Evolutionary conservation across 768 basidiomycete species (phyloP), one percentile per base, ranked within the genome.

Genomic region (Mycena polygramma): DNA sequence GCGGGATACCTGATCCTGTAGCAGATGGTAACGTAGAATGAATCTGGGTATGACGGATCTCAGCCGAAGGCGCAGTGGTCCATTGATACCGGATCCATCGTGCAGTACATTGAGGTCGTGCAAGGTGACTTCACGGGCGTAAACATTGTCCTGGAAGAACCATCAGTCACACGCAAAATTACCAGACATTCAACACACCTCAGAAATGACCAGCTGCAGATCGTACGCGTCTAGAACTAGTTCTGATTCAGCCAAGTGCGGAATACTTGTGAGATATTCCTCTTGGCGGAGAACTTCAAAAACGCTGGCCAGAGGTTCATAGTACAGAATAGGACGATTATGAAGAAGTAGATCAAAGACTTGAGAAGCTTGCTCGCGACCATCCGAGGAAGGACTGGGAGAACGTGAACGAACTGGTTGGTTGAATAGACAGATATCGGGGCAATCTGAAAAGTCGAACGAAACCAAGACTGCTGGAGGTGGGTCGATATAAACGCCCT

Each of bases 211-310:
- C 26, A 95, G 77, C 65, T 90, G 85, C 63, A 95, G 76, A 75
- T 93, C 92, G 72, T 88, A 88, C n/a, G 92, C 91, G 60, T 93
- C 89, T 2, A 95, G 77, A 43, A 89, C 80, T 30, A 95, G 81
- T 79, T 94, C 93, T 62, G 86, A 88, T 53, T 90, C 87, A 24
- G 82, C 75, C 54, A 89, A 77, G 39, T 87, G 84, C 37, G 85
- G 80, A 9, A 89, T 72, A 19, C 81, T 78, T 55, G 82, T 80
- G 37, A 93, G 75, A 63, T 81, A 77, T 57, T 88, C 85, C 65
- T 94, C 91, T 75, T 87, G 85, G 37, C 92, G 91, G 51, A 95
- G 80, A 65, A 90, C 91, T 64, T 91, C 91, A 74, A 94, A 94
- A 22, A 94, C 87, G 66, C 80, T 83, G 51, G 86, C 87, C 54